phyloP scores from a whole-genome alignment of 148 eudicot species.

The Rhododendron molle region DNA sequence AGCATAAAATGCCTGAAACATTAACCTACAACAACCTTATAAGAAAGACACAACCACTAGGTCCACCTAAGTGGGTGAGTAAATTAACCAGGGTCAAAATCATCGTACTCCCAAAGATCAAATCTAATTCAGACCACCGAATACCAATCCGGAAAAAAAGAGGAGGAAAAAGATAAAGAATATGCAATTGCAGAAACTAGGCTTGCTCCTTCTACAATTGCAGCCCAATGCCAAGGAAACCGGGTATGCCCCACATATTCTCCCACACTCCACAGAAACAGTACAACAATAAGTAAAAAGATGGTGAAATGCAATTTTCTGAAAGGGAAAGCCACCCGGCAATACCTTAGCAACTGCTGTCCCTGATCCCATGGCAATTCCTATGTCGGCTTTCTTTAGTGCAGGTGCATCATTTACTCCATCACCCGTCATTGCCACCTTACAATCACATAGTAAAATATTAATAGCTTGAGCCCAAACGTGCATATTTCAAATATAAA shows the following conservation, averaged over 20 bases:
- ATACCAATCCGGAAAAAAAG: not conserved
- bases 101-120: not conserved
- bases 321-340: not conserved
- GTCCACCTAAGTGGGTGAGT: not conserved
- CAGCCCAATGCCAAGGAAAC: not conserved
- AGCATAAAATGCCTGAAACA: not conserved
- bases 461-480: not conserved
- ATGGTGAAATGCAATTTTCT: conserved; percentile 2
- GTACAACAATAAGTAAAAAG: not conserved
- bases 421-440: conserved; percentile 99
- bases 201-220: not conserved
- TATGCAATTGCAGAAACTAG: not conserved
- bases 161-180: not conserved
- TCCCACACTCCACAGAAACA: not conserved
- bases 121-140: not conserved
- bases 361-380: conserved; percentile 99
- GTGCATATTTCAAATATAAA: not conserved
- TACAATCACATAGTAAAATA: conserved; percentile 7
- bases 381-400: conserved; percentile 93
- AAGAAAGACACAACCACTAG: not conserved
- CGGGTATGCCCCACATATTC: not conserved
- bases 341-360: conserved; percentile 98
- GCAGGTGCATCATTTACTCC: conserved; percentile 99
- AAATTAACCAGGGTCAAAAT: not conserved
- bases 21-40: not conserved